Evolutionary conservation across 1,284 basidiomycete species (phyloP).

Genomic region (Xanthoconium separans): DNA sequence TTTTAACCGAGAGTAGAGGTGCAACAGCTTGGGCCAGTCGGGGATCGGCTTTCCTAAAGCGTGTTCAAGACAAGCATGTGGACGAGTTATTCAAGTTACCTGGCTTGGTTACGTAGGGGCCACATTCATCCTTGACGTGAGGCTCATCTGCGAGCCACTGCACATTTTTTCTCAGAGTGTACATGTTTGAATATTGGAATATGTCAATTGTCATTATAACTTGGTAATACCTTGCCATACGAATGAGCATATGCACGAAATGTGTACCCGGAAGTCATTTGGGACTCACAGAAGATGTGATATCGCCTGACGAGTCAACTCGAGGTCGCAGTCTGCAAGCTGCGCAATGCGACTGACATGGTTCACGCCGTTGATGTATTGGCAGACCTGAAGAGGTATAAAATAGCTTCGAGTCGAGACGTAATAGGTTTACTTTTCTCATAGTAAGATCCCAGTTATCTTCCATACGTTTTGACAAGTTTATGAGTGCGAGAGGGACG

Average conservation of each 20-base stretch:
- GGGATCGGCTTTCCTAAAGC: slow-evolving; percentile 50
- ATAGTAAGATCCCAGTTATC: slow-evolving; percentile 98
- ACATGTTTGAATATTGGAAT: slow-evolving; percentile 98
- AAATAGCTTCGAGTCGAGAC: neutral
- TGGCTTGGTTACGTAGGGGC: slow-evolving; percentile 81
- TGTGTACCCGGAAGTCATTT: neutral
- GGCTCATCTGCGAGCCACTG: slow-evolving; percentile 82
- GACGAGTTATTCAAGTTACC: slow-evolving; percentile 39
- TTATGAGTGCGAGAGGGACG: slow-evolving; percentile 90
- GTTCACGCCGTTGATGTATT: slow-evolving; percentile 86
- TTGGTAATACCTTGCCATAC: slow-evolving; percentile 77
- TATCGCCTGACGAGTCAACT: slow-evolving; percentile 83
- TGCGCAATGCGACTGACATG: slow-evolving; percentile 91
- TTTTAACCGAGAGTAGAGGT: slow-evolving; percentile 85
- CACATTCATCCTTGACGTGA: slow-evolving; percentile 86
- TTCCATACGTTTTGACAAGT: slow-evolving; percentile 78
- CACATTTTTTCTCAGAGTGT: slow-evolving; percentile 82
- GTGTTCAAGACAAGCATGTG: slow-evolving; percentile 5
- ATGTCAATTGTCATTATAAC: slow-evolving; percentile 96
- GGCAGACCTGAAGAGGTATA: slow-evolving; percentile 56
- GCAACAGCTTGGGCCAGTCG: slow-evolving; percentile 83
- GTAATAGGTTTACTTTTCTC: slow-evolving; percentile 57
- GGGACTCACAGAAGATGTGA: slow-evolving; percentile 83
- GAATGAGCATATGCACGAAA: slow-evolving; percentile 4
- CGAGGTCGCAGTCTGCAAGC: slow-evolving; percentile 87